Evolutionary conservation across 1,139 yeast species (phyloP), one percentile per base, ranked within the genome.

Genomic region (Petasospora rhodanensis): DNA sequence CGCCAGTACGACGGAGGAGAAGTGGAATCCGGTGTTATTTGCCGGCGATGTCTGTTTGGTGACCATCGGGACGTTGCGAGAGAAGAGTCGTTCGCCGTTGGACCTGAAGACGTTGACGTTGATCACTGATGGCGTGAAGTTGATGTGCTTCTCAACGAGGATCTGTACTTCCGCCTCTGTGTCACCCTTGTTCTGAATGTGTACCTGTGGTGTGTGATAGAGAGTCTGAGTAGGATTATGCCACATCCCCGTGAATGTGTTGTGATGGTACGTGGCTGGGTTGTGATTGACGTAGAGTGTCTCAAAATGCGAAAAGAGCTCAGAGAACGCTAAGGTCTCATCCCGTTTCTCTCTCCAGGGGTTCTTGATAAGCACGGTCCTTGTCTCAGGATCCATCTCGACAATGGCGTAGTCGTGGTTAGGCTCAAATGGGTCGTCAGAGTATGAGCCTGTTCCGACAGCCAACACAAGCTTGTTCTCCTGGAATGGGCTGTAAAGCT

Each of bases 271-370:
- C 19, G 58, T 42, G 2, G 38, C 26, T 0, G 76, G 70, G 41
- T 76, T 65, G 94, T 94, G 82, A 51, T 79, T 83, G 27, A 84
- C 45, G 50, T 84, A 86, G 4, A 82, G 42, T 26, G 69, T 74
- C 14, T 64, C 62, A 51, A 82, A 79, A 26, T 67, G 60, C n/a
- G 62, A 57, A 31, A 69, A 57, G n/a, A 67, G 38, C 4, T 55
- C 55, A 11, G 49, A 49, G 34, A 57, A 58, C 18, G 52, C 47
- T 26, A 69, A 60, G 6, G 25, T 11, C 1, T 24, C 24, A 6
- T 31, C 31, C 6, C 17, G 9, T 7, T 18, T 18, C 19, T 18
- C 19, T 23, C 27, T 26, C 53, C 53, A 48, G 0, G 91, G 86
- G 48, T 81, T 80, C 39, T 70, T 70, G 5, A 84, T 42, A 1